Evolutionary conservation across 2,329 filamentous ascomycete genomes (phyloP).

Genomic region (Aphanocladium album): DNA sequence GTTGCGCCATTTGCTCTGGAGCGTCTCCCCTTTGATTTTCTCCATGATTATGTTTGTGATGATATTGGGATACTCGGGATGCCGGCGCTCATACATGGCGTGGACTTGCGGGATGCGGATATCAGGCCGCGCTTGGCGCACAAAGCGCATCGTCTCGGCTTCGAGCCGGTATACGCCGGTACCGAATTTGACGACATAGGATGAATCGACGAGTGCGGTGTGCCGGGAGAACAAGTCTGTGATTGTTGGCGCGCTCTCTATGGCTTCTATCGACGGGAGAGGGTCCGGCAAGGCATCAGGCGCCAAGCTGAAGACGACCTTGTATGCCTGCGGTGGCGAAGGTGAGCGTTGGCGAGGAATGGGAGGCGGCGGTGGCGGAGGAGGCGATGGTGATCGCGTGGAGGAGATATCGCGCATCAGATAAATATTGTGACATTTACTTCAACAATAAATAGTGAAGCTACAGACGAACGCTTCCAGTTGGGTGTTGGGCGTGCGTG

Average conservation of each 20-base stretch:
- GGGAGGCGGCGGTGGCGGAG: not conserved
- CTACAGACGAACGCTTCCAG: no score
- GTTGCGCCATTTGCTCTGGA: not conserved
- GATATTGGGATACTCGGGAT: not conserved
- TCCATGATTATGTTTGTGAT: conserved; percentile 18
- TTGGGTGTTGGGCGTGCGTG: no score
- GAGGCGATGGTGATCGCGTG: not conserved
- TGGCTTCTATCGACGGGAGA: conserved; percentile 12
- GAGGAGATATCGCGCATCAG: not conserved
- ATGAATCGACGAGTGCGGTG: conserved; percentile 6
- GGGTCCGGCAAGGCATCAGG: conserved; percentile 1
- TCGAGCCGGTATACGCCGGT: conserved; percentile 11
- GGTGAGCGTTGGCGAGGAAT: not conserved
- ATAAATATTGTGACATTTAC: not conserved
- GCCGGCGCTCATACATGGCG: conserved; percentile 10
- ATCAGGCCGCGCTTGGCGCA: not conserved
- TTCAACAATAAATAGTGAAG: no score
- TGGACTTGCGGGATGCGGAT: conserved; percentile 14
- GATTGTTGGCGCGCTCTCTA: conserved; percentile 11
- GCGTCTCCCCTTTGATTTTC: conserved; percentile 9
- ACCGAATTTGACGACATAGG: conserved; percentile 14
- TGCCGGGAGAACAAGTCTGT: conserved; percentile 4
- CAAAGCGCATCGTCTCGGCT: conserved; percentile 13
- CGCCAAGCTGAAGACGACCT: not conserved
- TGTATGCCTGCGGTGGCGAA: not conserved